Evolutionary conservation across 208 protist species (phyloP).

Genomic region (Trypanosoma platydactyli): DNA sequence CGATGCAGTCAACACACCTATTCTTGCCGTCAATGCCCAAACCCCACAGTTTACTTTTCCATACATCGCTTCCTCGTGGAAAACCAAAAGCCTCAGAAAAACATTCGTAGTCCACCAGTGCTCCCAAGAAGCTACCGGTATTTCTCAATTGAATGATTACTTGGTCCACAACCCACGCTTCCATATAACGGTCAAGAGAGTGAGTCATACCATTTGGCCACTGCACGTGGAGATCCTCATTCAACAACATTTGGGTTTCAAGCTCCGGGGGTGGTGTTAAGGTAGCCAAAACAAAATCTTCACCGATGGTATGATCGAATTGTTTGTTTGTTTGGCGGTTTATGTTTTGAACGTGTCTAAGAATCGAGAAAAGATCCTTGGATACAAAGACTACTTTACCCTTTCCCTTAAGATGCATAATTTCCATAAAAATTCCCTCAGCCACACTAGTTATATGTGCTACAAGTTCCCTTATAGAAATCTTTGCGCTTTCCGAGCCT

Average conservation of each 20-base stretch:
- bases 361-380: conserved; percentile 11
- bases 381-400: conserved; percentile 13
- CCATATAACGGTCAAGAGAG: conserved; percentile 13
- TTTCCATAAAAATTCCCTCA: conserved; percentile 8
- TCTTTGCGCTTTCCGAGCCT: conserved; percentile 9
- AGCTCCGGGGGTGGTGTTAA: neutral
- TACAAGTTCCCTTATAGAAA: neutral
- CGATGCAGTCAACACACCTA: conserved; percentile 14
- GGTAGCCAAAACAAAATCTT: neutral
- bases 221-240: conserved; percentile 7
- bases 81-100: conserved; percentile 19
- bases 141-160: neutral
- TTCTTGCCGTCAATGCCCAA: neutral
- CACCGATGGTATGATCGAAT: conserved; percentile 1
- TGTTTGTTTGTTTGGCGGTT: conserved; percentile 6
- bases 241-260: neutral
- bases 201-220: conserved; percentile 17
- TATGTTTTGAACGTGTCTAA: conserved; percentile 11
- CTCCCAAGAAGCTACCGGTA: conserved; percentile 1
- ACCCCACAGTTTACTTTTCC: conserved; percentile 18
- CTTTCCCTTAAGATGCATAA: conserved; percentile 11
- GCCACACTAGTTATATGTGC: conserved; percentile 2
- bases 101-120: conserved; percentile 1
- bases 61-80: conserved; percentile 17
- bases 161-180: conserved; percentile 31